Evolutionary conservation across 306 rosid genomes (phyloP).

Genomic region (Vigna unguiculata): DNA sequence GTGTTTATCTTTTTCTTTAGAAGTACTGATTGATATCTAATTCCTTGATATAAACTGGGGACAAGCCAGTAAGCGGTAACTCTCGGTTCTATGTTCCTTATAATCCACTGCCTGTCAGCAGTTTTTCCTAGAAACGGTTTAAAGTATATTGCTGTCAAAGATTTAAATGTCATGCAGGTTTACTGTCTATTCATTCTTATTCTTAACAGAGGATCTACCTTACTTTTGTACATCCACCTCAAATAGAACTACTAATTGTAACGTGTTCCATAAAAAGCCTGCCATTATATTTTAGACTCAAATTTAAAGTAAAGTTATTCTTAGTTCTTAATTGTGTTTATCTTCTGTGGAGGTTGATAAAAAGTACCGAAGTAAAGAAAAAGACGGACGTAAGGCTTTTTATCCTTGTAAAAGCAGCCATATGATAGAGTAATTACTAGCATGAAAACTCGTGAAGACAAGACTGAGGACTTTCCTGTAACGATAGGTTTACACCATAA

Average conservation of each 20-base stretch:
- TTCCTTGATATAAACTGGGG: slow-evolving; percentile 21
- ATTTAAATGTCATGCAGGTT: slow-evolving; percentile 9
- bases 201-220: not conserved
- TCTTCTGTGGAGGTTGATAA: not conserved
- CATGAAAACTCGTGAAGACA: no score
- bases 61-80: not conserved
- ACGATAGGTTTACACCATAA: no score
- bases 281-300: slow-evolving; percentile 20
- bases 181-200: slow-evolving; percentile 11
- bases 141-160: not conserved
- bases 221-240: slow-evolving; percentile 16
- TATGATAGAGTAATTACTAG: no score
- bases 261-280: not conserved
- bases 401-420: no score
- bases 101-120: not conserved
- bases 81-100: not conserved
- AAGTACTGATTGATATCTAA: slow-evolving; percentile 6
- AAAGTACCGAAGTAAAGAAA: not conserved
- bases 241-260: slow-evolving; percentile 17
- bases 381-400: no score
- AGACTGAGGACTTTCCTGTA: no score
- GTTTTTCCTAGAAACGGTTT: not conserved
- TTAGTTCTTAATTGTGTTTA: not conserved
- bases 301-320: not conserved
- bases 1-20: slow-evolving; percentile 13